Base-by-base conservation (phyloP, 2,329 filamentous ascomycete genomes). In the Penicillium hordei region DNA sequence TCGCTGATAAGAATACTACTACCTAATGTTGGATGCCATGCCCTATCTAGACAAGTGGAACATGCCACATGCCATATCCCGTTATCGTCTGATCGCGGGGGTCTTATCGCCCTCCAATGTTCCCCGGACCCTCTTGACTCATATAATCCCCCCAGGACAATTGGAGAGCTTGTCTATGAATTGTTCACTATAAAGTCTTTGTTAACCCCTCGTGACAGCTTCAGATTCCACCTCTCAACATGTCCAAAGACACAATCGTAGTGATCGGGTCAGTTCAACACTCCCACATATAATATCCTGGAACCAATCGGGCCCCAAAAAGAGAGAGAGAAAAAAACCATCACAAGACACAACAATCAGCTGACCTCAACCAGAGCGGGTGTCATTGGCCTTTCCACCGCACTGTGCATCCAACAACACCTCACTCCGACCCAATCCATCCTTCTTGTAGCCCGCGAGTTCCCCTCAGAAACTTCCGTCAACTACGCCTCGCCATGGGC, bases 401-500 rank as follows among this genome's bases (percentile, higher is more conserved):
- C 76, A 2, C 64, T 76, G 12, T 46, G 43, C 49, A 65, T 76
- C 52, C 74, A 73, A 69, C 65, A 69, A 55, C 60, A 63, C 46
- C 65, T 69, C 23, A 54, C 23, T 25, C 60, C 48, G n/a, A 62
- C 43, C 15, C 72, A 66, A 66, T 70, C 57, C 33, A 69, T 79
- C 52, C 66, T 76, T 12, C 68, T 80, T 17, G 62, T 78, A 45
- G 76, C 78, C 34, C 66, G 72, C 23, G 73, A 78, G 44, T 73
- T 78, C 52, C 76, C 77, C 21, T 66, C 68, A 49, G 63, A 70
- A 45, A 70, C 73, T 8, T 78, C 76, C 17, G 64, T 76, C 45
- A 74, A 78, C 67, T 81, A 80, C 64, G 72, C 79, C 40, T 79
- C 77, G 2, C 75, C 75, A 31, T 79, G 76, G 74, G 78, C 78